A percentile compares a stretch with the other conserved stretches of the same genome.
These are phyloP conservation scores for Lanzia echinophila DNA, from an alignment of 2,329 filamentous ascomycete species.

Conservation along the genomic window DNA sequence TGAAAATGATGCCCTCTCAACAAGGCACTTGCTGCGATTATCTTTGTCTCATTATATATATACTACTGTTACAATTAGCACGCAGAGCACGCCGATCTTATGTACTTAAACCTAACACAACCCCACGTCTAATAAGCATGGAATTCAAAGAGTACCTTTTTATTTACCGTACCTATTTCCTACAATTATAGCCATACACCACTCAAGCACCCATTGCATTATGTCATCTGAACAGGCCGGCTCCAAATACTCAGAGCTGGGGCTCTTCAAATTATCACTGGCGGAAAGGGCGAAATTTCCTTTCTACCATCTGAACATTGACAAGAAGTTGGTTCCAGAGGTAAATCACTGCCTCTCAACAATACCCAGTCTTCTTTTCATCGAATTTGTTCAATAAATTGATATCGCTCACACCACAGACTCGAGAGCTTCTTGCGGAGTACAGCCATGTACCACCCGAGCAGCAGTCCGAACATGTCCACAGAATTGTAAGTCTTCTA, in stretches of 20 bases:
- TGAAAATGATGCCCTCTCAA: too few species aligned
- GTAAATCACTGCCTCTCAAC: not conserved
- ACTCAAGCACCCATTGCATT: not conserved
- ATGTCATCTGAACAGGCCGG: not conserved
- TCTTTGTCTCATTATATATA: too few species aligned
- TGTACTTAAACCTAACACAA: too few species aligned
- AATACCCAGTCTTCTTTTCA: not conserved
- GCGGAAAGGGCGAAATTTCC: not conserved
- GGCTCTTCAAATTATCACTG: not conserved
- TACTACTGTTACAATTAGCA: too few species aligned
- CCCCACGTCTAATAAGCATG: too few species aligned
- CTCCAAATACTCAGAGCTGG: not conserved
- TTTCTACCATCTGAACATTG: not conserved
- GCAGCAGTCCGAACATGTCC: not conserved
- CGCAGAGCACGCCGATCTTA: too few species aligned
- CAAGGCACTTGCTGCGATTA: too few species aligned
- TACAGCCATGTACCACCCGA: not conserved
- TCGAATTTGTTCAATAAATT: not conserved
- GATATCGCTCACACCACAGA: not conserved
- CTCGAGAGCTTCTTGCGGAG: not conserved
- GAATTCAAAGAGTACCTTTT: too few species aligned
- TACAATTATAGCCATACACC: too few species aligned
- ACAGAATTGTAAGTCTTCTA: not conserved
- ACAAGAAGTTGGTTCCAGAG: not conserved
- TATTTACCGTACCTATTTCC: too few species aligned